A percentile compares a stretch with the other conserved stretches of the same genome.
These are phyloP conservation scores for Kalaharituber pfeilii DNA, from an alignment of 2,329 filamentous ascomycete species.

Conservation along the genomic window DNA sequence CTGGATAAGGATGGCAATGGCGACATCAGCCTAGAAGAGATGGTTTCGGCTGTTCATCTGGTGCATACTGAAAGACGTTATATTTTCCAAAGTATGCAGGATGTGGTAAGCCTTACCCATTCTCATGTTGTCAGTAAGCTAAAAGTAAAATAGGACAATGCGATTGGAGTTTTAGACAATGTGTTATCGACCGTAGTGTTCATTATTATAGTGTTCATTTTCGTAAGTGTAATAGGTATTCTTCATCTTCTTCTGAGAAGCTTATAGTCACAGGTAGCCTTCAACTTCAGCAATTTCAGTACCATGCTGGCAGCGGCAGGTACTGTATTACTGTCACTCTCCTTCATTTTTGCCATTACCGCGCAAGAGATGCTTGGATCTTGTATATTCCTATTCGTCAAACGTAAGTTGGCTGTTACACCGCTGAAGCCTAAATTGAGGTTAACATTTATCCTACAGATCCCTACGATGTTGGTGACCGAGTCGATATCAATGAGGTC, in stretches of 20 bases:
- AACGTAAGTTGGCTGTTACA: constrained; percentile 35
- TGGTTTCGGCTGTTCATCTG: constrained; percentile 72
- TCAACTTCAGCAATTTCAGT: constrained; percentile 72
- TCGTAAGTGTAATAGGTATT: constrained; percentile 37
- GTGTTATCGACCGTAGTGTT: constrained; percentile 67
- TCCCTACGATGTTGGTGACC: constrained; percentile 87
- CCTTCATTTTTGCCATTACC: constrained; percentile 85
- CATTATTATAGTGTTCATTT: constrained; percentile 66
- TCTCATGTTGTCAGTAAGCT: background rate
- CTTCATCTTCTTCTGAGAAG: constrained; percentile 23
- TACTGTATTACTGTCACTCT: constrained; percentile 82
- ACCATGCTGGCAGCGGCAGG: constrained; percentile 77
- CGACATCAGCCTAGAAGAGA: constrained; percentile 88
- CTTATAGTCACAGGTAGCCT: constrained; percentile 49
- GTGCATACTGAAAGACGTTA: constrained; percentile 74
- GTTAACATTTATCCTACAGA: constrained; percentile 28
- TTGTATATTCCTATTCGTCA: constrained; percentile 96
- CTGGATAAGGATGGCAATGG: constrained; percentile 82
- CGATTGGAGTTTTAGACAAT: constrained; percentile 75
- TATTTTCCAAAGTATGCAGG: constrained; percentile 85
- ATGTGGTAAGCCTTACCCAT: constrained; percentile 42
- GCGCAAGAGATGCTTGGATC: constrained; percentile 92
- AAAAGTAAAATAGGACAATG: constrained; percentile 32
- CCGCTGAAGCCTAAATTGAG: background rate
- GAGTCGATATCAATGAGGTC: constrained; percentile 54